Base-by-base conservation (phyloP, 2,329 filamentous ascomycete genomes). In the Cadophora luteo-olivacea region DNA sequence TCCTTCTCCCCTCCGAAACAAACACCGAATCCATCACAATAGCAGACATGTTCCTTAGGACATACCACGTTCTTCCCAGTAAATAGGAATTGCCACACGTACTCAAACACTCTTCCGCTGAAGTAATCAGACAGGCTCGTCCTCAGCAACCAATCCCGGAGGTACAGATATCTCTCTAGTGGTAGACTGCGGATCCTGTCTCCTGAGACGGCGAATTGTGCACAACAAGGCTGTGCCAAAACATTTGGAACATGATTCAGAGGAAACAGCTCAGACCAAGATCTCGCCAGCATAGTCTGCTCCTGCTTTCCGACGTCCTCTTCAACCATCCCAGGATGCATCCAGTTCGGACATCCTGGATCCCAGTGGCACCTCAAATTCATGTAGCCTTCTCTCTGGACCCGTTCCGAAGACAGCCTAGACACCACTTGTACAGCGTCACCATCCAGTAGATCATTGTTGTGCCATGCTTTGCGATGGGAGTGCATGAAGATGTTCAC, bases 11-110 rank as follows among this genome's bases (percentile, higher is more conserved):
- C 71, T n/a, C 76, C 77, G 70, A 77, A 75, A 61, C 76, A 78
- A 4, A 78, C 68, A 0, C 76, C 76, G 67, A 72, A 78, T 1
- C 75, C 76, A 71, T 78, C 77, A 64, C 77, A 78, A 58, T 76
- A 75, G 33, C 77, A 78, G 0, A 76, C 49, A 68, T 76, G 70
- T 32, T 76, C 73, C 25, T 64, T 55, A 0, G 75, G 72, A 54
- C 76, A 77, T 16, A 74, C 57, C 5, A 73, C 68, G n/a, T 74
- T 71, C 22, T 83, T 78, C 71, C 86, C 85, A 64, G 86, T 86
- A 72, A 89, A 89, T 12, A 89, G 86, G 70, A 89, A 83, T 76
- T 91, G 89, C 89, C 89, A 91, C 22, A 88, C 78, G 72, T 89
- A 91, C 75, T 91, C 89, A 76, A 90, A 84, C 2, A 90, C 83